A percentile compares a stretch with the other conserved stretches of the same genome.
phyloP scores from a whole-genome alignment of 805 yeast species.

The Zygosaccharomyces rouxii region DNA sequence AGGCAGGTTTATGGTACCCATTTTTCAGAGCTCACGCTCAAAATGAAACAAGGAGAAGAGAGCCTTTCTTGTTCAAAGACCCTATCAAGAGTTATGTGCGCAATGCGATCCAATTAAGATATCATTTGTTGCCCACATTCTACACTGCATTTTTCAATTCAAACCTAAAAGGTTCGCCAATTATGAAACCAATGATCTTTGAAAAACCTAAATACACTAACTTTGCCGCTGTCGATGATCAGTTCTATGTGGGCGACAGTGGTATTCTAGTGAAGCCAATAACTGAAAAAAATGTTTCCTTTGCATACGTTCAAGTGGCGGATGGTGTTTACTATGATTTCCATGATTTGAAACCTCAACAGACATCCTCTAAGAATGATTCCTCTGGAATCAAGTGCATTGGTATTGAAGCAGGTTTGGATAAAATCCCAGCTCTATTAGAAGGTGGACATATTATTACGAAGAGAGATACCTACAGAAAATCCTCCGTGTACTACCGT shows the following conservation, averaged over 20 bases:
- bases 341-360: slow-evolving; percentile 29
- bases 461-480: slow-evolving; percentile 67
- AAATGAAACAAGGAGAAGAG: slow-evolving; percentile 85
- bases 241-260: slow-evolving; percentile 69
- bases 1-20: slow-evolving; percentile 93
- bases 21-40: slow-evolving; percentile 97
- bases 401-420: slow-evolving; percentile 43
- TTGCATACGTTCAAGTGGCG: slow-evolving; percentile 37
- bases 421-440: slow-evolving; percentile 68
- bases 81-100: slow-evolving; percentile 63
- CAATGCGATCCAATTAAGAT: slow-evolving; percentile 69
- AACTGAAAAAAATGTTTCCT: slow-evolving; percentile 46
- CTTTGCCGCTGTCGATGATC: slow-evolving; percentile 66
- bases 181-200: slow-evolving; percentile 65
- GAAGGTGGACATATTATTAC: slow-evolving; percentile 74
- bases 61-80: slow-evolving; percentile 83
- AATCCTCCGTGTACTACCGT: slow-evolving; percentile 71
- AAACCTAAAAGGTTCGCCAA: slow-evolving; percentile 58
- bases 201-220: slow-evolving; percentile 41
- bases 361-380: not conserved
- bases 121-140: slow-evolving; percentile 67
- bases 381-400: slow-evolving; percentile 18
- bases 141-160: slow-evolving; percentile 76
- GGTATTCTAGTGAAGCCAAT: slow-evolving; percentile 84
- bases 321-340: slow-evolving; percentile 57